phyloP scores from a whole-genome alignment of 305 asterid species.

The Nicotiana rustica region DNA sequence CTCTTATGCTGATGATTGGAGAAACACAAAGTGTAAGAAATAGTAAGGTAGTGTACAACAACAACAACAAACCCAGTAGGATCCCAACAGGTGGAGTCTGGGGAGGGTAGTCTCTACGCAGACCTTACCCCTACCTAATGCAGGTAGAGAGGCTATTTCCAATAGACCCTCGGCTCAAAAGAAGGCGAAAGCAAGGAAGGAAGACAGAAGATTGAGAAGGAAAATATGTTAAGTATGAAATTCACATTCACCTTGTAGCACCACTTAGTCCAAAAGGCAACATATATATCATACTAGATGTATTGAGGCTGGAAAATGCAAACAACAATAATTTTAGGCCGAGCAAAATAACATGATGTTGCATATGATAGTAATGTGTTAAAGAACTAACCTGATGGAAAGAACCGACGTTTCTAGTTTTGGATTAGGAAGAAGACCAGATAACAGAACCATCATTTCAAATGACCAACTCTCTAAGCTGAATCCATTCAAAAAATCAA shows the following conservation, averaged over 20 bases:
- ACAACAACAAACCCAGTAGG: too few relatives aligned
- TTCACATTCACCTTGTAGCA: conserved; percentile 58
- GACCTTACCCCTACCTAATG: too few relatives aligned
- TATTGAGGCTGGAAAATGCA: conserved; percentile 52
- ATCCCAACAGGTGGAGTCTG: too few relatives aligned
- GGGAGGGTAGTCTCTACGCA: too few relatives aligned
- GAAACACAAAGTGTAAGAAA: background rate
- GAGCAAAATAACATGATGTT: background rate
- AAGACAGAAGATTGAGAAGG: background rate
- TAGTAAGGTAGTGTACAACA: background rate
- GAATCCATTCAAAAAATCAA: conserved; percentile 37
- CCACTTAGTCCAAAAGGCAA: conserved; percentile 73
- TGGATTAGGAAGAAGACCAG: conserved; percentile 73
- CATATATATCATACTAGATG: conserved; percentile 66
- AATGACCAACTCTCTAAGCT: conserved; percentile 75
- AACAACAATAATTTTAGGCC: background rate
- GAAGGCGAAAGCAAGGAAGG: too few relatives aligned
- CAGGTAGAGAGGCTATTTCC: too few relatives aligned
- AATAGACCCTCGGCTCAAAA: too few relatives aligned
- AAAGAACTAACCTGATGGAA: conserved; percentile 54
- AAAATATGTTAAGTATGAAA: background rate
- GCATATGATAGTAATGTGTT: background rate
- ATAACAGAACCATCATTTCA: conserved; percentile 66
- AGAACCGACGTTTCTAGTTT: conserved; percentile 69
- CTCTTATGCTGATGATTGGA: conserved; percentile 33